Conservation (phyloP, 2,329 filamentous ascomycete genomes). For the Byssoonygena ceratinophila region DNA sequence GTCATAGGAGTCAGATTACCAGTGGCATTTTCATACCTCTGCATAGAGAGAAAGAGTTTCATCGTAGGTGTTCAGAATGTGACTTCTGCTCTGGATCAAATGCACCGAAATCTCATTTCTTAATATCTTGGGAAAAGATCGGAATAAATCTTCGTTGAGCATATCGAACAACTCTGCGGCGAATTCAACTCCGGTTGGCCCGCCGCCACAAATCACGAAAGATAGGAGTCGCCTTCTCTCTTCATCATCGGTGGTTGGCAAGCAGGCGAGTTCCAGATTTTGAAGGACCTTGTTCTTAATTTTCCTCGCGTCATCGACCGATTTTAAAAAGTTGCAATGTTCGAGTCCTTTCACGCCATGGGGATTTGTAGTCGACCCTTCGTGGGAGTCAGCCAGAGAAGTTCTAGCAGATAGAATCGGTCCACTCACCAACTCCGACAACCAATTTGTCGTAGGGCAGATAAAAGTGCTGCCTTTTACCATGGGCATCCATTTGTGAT, state of each 20-base stretch:
- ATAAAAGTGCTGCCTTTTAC: slow-evolving; percentile 74
- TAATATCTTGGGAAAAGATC: slow-evolving; percentile 76
- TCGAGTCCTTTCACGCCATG: slow-evolving; percentile 93
- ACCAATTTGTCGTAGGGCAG: slow-evolving; percentile 96
- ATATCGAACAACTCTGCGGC: slow-evolving; percentile 93
- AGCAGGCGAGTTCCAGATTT: slow-evolving; percentile 79
- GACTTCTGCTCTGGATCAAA: slow-evolving; percentile 83
- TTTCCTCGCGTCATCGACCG: slow-evolving; percentile 79
- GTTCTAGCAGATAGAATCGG: not conserved
- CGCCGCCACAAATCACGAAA: slow-evolving; percentile 91
- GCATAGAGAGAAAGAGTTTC: slow-evolving; percentile 87
- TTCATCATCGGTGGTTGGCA: slow-evolving; percentile 84
- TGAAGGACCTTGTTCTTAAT: slow-evolving; percentile 82
- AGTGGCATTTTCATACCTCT: slow-evolving; percentile 44
- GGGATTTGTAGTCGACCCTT: slow-evolving; percentile 75
- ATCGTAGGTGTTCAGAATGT: slow-evolving; percentile 97
- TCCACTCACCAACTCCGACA: slow-evolving; percentile 60
- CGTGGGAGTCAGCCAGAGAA: slow-evolving; percentile 8
- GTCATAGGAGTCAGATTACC: not conserved
- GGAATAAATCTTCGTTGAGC: slow-evolving; percentile 82
- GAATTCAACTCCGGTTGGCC: slow-evolving; percentile 94
- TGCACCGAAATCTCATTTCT: slow-evolving; percentile 97
- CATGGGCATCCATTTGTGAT: slow-evolving; percentile 58
- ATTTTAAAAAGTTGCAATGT: slow-evolving; percentile 88
- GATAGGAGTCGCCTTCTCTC: slow-evolving; percentile 80